Evolutionary conservation across 2,329 filamentous ascomycete species (phyloP).

Genomic region (Emmonsiellopsis sp.): DNA sequence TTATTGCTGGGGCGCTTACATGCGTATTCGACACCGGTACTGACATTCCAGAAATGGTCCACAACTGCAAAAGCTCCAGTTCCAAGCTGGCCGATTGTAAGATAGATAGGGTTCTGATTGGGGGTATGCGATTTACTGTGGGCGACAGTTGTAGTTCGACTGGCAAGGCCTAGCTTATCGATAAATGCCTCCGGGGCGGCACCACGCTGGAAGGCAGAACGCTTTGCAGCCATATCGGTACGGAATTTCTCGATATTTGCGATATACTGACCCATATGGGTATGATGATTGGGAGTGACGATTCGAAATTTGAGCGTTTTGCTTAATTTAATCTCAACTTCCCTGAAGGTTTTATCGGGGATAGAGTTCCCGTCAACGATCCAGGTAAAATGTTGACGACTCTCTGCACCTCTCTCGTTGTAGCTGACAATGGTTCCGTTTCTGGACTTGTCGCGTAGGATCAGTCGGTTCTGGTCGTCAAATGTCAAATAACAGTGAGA

Average conservation of each 20-base stretch:
- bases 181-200: too few species aligned
- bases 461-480: conserved; percentile 1
- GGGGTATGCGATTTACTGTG: neutral
- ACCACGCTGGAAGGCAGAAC: too few species aligned
- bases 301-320: neutral
- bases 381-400: neutral
- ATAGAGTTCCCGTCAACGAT: neutral
- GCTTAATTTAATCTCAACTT: neutral
- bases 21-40: neutral
- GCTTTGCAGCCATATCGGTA: neutral
- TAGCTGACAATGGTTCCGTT: neutral
- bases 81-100: neutral
- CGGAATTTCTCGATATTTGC: neutral
- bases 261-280: neutral
- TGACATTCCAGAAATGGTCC: neutral
- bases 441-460: neutral
- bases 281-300: neutral
- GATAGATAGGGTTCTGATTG: neutral
- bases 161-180: neutral
- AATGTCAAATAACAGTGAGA: neutral
- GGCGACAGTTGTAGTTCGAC: neutral
- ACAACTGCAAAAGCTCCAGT: neutral
- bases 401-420: neutral
- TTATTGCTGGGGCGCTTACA: neutral
- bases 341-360: neutral